Evolutionary conservation across 2,329 filamentous ascomycete genomes (phyloP).

Genomic region (Hyphodiscus sp.): DNA sequence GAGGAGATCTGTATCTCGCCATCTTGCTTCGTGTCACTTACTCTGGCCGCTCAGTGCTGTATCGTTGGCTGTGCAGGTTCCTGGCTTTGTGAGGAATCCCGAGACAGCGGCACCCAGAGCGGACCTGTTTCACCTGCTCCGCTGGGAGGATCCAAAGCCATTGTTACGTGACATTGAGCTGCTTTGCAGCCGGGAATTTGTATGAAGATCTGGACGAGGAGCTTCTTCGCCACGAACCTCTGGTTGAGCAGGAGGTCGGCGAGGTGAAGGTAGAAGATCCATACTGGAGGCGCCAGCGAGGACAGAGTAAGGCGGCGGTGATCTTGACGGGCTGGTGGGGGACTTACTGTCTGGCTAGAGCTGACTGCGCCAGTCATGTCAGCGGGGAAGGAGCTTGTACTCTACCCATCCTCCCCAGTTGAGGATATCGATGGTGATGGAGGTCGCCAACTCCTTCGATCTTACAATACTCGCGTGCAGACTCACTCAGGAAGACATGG

Average conservation of each 20-base stretch:
- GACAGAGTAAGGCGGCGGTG: constrained; percentile 9
- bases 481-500: too few species aligned
- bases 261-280: neutral
- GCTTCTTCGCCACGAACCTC: constrained; percentile 5
- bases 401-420: too few species aligned
- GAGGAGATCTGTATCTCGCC: constrained; percentile 17
- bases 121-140: constrained; percentile 4
- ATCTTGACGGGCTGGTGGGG: constrained; percentile 11
- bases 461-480: too few species aligned
- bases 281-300: neutral
- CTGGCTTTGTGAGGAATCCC: constrained; percentile 1
- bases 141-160: neutral
- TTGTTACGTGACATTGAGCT: neutral
- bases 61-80: neutral
- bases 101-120: constrained; percentile 7
- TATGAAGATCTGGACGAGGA: constrained; percentile 8
- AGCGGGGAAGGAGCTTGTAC: constrained; percentile 10
- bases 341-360: constrained; percentile 11
- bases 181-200: neutral
- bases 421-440: too few species aligned
- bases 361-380: constrained; percentile 4
- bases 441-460: too few species aligned
- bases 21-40: constrained; percentile 8
- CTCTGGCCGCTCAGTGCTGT: constrained; percentile 1
- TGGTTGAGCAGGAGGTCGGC: neutral